Base-by-base conservation (phyloP, 345 rosid species). In the Aurinia saxatilis region DNA sequence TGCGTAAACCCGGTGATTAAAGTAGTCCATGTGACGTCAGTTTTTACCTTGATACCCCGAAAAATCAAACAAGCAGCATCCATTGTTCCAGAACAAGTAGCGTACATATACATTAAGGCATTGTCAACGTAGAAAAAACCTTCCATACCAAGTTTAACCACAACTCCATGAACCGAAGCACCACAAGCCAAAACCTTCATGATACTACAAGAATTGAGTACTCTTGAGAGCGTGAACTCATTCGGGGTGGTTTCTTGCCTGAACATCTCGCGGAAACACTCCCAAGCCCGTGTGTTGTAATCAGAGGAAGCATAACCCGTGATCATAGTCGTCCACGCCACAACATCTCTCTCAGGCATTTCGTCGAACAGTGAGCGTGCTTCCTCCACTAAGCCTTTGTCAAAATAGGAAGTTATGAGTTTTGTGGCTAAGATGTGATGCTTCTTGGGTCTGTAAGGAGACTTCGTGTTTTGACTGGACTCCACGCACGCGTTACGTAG, bases 1-100 rank as follows among this genome's bases (percentile, higher is more conserved):
- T 93, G 99, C 21, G 96, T 84, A 62, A 79, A 90, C 4, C 96
- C 96, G 10, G 95, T 60, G 50, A 93, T 85, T 70, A 93, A 41
- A 12, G 84, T 81, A 55, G 99, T 93, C 96, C 99, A 90, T 0
- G 91, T 76, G 30, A 84, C 95, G 4, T 56, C 82, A 75, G 75
- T 90, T 62, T 81, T 93, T 48, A 42, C 72, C 34, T 67, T 67
- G 57, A 87, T 82, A 42, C 50, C 70, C 5, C 67, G 39, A 73
- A 93, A 93, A 51, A 87, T 53, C 69, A 61, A 12, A 55, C 83
- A 79, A 3, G 99, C 95, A 31, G 64, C 76, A 5, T 72, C 82
- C 92, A 90, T 85, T 53, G 72, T 72, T 13, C 38, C 44, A 15
- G 81, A 77, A 51, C 84, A 85, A 30, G 84, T 65, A 30, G 96